Evolutionary conservation across 208 protist genomes (phyloP), one percentile per base, ranked within the genome.

Genomic region (Tritrichomonas musculus): DNA sequence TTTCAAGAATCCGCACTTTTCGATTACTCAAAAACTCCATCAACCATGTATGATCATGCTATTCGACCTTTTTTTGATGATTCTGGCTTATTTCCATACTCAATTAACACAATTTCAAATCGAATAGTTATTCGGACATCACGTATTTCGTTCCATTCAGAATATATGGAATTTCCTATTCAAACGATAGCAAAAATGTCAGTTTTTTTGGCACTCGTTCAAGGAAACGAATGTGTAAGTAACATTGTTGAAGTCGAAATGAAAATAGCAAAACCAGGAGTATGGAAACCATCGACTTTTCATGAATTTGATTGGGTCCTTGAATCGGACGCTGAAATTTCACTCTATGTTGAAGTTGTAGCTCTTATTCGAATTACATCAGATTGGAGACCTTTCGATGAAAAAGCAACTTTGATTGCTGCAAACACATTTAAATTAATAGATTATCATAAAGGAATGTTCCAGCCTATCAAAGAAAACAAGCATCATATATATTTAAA

Each of bases 141-240:
- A 33, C 44, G 44, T 57, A 88, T 88, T 33, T 53, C 77, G 11
- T 57, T 88, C 39, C 47, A 17, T 2, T 57, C 47, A n/a, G n/a
- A 88, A 55, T 88, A 88, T 57, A 20, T 88, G 9, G 77, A 57
- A 55, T 88, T 88, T 88, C 77, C 77, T 1, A 30, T 88, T 27
- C 41, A 88, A 57, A 39, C 77, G 8, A 49, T 88, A 39, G 47
- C 53, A 53, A 44, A 57, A 8, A 57, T 47, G 5, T 20, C 44
- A 39, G 27, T 88, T 57, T 88, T 36, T 39, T 57, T 88, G 30
- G 20, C 20, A 11, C 27, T 88, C 9, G 77, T 88, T 39, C 39
- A 47, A 33, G 41, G 14, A 30, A 49, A 57, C 30, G 33, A 57
- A 53, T 17, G 47, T 13, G 44, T 88, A 4, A 88, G 77, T 30